Base-by-base conservation (phyloP, 2,329 filamentous ascomycete genomes). In the Diaporthe caulivora region DNA sequence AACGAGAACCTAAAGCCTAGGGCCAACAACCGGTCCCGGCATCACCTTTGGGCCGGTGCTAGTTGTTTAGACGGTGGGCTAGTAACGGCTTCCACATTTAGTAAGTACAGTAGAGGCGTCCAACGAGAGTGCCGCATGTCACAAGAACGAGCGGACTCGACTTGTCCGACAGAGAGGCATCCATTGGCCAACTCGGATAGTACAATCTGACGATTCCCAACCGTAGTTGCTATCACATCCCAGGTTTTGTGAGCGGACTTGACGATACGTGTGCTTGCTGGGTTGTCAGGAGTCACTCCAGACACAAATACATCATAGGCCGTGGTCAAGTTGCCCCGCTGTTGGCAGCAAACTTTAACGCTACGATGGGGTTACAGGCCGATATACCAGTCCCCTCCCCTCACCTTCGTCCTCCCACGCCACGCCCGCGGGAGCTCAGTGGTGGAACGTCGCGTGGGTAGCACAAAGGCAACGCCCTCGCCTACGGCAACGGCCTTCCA, bases 371-470 rank as follows among this genome's bases (percentile, higher is more conserved):
- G 31, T 40, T 26, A 15, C 21, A 15, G 9, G 9, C 44, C 62
- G 37, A 17, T 15, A 24, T 26, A 34, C 31, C 31, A 51, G 47
- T 8, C 47, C n/a, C 44, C n/a, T 37, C 31, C 42, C 47, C 7
- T 53, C 47, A 13, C 31, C 31, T 67, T 40, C 17, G 44, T 53
- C 47, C 29, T 17, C 44, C 21, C n/a, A 37, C 29, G 44, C 62
- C 62, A 65, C 44, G n/a, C 62, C 62, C 44, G 13, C 44, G 62
- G 62, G 44, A 65, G 62, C 62, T 29, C 26, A 65, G 44, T 31
- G 37, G 42, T 44, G 26, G 18, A 51, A 37, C 37, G 29, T 67
- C 62, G 62, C 47, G 47, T 40, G 62, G 31, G 62, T 67, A 53
- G 55, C 40, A 71, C 55, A 44, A 62, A 62, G 44, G 17, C 15